Evolutionary conservation across 75 land plant species (phyloP).

Genomic region (Sequoia sempervirens): DNA sequence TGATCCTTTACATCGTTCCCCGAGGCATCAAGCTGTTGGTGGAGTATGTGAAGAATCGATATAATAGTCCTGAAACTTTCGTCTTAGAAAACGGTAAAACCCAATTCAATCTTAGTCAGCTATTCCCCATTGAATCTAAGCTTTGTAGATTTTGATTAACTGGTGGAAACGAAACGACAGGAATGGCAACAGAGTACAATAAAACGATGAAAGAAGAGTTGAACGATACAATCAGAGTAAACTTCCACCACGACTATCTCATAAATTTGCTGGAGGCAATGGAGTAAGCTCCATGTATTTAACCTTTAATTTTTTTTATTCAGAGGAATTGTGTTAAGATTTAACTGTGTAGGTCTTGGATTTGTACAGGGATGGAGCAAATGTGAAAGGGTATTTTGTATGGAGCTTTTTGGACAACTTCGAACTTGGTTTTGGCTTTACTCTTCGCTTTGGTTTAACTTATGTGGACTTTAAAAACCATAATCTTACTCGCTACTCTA

Average conservation of each 20-base stretch:
- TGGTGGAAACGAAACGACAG: not conserved
- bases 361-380: slow-evolving; percentile 1
- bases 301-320: no score
- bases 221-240: not conserved
- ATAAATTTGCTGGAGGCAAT: not conserved
- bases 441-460: slow-evolving; percentile 19
- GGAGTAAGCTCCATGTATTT: not conserved
- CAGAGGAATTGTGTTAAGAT: no score
- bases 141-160: not conserved
- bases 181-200: not conserved
- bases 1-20: slow-evolving; percentile 29
- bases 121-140: not conserved
- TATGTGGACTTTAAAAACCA: slow-evolving; percentile 16
- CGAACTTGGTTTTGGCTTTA: slow-evolving; percentile 23
- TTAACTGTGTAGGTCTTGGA: not conserved
- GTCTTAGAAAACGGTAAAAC: slow-evolving; percentile 27
- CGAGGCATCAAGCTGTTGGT: slow-evolving; percentile 19
- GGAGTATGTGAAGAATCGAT: slow-evolving; percentile 15
- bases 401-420: slow-evolving; percentile 27
- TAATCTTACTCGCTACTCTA: slow-evolving; percentile 10
- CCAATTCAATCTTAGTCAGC: not conserved
- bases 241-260: not conserved
- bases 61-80: slow-evolving; percentile 20
- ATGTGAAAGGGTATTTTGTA: slow-evolving; percentile 21
- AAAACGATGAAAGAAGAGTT: not conserved